Conservation (phyloP, 352 stramenopile species). For the Aphanomyces cochlioides region DNA sequence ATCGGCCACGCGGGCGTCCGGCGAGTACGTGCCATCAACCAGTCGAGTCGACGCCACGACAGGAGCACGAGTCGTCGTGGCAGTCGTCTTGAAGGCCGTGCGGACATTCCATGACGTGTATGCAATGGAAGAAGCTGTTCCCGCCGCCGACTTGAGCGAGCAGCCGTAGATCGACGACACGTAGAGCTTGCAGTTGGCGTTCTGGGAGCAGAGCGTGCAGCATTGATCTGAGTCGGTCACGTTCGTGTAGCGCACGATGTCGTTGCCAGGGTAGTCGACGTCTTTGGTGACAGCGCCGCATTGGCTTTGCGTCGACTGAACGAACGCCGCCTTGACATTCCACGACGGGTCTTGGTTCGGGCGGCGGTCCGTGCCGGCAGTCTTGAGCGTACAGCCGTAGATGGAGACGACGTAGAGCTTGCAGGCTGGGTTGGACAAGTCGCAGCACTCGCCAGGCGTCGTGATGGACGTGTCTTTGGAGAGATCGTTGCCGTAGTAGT, state of each 20-base stretch:
- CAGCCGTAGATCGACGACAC: neutral
- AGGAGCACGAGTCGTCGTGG: too few relatives aligned
- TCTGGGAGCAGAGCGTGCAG: neutral
- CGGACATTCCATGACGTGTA: too few relatives aligned
- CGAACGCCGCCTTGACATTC: neutral
- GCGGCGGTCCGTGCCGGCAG: too few relatives aligned
- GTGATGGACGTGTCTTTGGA: too few relatives aligned
- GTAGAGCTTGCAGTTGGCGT: neutral
- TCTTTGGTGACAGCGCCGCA: constrained; percentile 14
- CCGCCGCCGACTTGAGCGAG: neutral
- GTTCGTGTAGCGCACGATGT: constrained; percentile 19
- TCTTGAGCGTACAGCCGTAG: too few relatives aligned
- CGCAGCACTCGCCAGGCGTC: too few relatives aligned
- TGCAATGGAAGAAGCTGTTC: neutral
- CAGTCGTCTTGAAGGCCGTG: too few relatives aligned
- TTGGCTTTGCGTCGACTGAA: neutral
- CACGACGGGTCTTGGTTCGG: too few relatives aligned
- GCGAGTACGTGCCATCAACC: neutral
- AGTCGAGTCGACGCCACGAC: too few relatives aligned
- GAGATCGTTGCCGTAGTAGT: too few relatives aligned
- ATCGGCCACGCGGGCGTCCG: neutral
- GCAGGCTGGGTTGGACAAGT: too few relatives aligned
- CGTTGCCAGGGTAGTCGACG: constrained; percentile 42
- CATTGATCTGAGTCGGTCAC: neutral
- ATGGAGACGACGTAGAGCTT: too few relatives aligned